A percentile compares a stretch with the other conserved stretches of the same genome.
These are phyloP conservation scores for Brassica hybrid DNA, from an alignment of 441 rosid species.

Conservation along the genomic window DNA sequence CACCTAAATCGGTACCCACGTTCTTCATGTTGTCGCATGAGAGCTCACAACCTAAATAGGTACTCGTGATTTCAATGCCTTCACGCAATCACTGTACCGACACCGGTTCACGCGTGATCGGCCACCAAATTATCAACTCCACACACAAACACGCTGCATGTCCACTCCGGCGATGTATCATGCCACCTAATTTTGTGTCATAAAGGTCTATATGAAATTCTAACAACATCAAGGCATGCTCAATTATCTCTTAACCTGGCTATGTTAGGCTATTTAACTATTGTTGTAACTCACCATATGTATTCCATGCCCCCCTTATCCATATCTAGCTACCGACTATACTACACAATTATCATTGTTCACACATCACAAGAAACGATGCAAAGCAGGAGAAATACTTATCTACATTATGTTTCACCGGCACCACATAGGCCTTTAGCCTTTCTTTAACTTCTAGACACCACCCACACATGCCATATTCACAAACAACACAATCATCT, in stretches of 20 bases:
- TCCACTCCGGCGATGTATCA: neutral
- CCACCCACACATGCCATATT: neutral
- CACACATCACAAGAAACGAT: neutral
- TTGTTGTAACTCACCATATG: too few species aligned
- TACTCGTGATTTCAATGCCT: neutral
- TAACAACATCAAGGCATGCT: too few species aligned
- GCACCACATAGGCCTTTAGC: neutral
- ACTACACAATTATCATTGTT: too few species aligned
- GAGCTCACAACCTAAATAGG: too few species aligned
- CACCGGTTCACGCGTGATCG: neutral
- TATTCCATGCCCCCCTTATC: too few species aligned
- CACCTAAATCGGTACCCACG: too few species aligned
- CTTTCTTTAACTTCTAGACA: neutral
- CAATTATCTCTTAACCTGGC: too few species aligned
- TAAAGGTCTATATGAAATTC: too few species aligned
- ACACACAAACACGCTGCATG: neutral
- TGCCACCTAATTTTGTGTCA: neutral
- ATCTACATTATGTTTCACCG: neutral
- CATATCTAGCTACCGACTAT: too few species aligned
- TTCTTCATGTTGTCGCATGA: too few species aligned
- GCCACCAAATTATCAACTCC: neutral
- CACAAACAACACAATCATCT: neutral
- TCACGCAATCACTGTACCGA: neutral
- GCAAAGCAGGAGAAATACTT: neutral
- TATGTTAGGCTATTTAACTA: too few species aligned